Conservation (phyloP, 164 flowering plant genomes). For the Akebia trifoliata region DNA sequence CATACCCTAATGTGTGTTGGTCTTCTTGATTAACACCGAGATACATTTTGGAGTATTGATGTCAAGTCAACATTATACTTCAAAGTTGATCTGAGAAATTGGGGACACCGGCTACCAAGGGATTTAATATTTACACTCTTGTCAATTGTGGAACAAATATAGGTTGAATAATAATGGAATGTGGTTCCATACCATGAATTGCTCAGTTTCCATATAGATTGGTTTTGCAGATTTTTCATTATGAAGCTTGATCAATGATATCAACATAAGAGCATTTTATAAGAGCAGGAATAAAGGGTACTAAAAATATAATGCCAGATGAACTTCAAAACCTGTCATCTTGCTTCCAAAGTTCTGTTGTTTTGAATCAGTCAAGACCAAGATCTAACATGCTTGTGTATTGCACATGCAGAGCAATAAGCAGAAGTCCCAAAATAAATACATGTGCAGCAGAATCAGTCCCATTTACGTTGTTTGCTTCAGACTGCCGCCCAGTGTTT, state of each 20-base stretch:
- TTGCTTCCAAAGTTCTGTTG: slow-evolving; percentile 5
- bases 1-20: neutral
- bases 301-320: too few relatives aligned
- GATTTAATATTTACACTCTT: neutral
- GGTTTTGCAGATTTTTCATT: neutral
- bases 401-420: neutral
- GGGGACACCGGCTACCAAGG: neutral
- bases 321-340: slow-evolving; percentile 1
- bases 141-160: neutral
- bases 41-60: neutral
- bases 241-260: neutral
- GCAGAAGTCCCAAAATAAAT: neutral
- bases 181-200: neutral
- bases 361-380: slow-evolving; percentile 9
- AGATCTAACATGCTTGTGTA: neutral
- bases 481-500: neutral
- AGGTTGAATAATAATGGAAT: neutral
- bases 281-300: neutral
- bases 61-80: neutral
- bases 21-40: too few relatives aligned
- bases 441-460: neutral
- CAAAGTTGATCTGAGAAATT: neutral
- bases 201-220: neutral
- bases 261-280: neutral
- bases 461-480: too few relatives aligned